A percentile compares a stretch with the other conserved stretches of the same genome.
Conservation (phyloP, 2,329 filamentous ascomycete genomes). For the Rutstroemia sp. region DNA sequence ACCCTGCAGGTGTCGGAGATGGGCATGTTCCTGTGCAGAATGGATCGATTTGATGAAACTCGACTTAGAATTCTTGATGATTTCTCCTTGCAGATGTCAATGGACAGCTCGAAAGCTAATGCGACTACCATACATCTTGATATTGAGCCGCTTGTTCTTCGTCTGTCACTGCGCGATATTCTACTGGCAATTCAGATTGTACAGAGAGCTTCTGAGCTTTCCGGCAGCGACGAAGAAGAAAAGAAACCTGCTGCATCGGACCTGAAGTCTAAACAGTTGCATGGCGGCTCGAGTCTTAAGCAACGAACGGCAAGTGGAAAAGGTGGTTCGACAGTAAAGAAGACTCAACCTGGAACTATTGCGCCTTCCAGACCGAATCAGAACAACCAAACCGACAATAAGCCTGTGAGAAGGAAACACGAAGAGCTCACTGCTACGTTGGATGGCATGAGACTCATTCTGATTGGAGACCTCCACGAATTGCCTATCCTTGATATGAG, state of each 20-base stretch:
- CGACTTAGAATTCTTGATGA: constrained; percentile 91
- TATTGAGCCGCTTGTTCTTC: constrained; percentile 82
- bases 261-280: constrained; percentile 48
- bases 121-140: constrained; percentile 77
- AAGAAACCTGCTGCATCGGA: constrained; percentile 36
- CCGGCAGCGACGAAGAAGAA: constrained; percentile 46
- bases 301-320: constrained; percentile 50
- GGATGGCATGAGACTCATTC: constrained; percentile 81
- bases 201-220: constrained; percentile 82
- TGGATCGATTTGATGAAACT: constrained; percentile 93
- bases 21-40: constrained; percentile 97
- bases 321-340: constrained; percentile 45
- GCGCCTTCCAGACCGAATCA: constrained; percentile 11
- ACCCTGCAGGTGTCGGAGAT: constrained; percentile 90
- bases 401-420: constrained; percentile 38
- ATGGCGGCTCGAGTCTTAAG: constrained; percentile 35
- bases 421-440: constrained; percentile 84
- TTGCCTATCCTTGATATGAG: constrained; percentile 90
- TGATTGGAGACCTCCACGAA: constrained; percentile 95
- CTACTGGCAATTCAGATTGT: constrained; percentile 89
- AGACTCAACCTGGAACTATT: constrained; percentile 33
- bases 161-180: constrained; percentile 89
- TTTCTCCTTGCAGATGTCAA: constrained; percentile 83
- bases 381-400: not conserved
- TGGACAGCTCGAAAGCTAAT: constrained; percentile 61